phyloP scores from a whole-genome alignment of 1,284 basidiomycete species.

The Wallemia hederae region DNA sequence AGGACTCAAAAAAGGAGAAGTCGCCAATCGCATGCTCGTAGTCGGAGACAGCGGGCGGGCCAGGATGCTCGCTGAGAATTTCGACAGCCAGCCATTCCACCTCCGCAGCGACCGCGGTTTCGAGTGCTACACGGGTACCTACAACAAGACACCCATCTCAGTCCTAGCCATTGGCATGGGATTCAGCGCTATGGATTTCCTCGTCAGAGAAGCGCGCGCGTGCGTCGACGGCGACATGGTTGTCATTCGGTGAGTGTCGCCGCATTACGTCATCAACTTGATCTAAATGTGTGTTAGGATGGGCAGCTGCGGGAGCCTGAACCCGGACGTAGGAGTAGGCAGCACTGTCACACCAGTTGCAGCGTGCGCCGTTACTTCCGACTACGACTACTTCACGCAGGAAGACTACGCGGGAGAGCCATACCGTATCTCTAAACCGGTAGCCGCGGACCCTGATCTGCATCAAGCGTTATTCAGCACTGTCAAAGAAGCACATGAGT shows the following conservation, averaged over 20 bases:
- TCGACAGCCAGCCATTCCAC: neutral
- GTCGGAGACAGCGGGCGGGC: neutral
- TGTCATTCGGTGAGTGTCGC: constrained; percentile 30
- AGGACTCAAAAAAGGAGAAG: neutral
- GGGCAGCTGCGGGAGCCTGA: constrained; percentile 47
- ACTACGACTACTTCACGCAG: constrained; percentile 29
- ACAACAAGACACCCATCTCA: neutral
- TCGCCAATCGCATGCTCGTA: neutral
- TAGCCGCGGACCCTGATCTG: constrained; percentile 28
- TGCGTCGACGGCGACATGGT: constrained; percentile 44
- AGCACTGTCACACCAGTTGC: constrained; percentile 38
- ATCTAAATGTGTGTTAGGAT: constrained; percentile 20
- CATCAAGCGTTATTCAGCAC: constrained; percentile 12
- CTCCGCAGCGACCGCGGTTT: neutral
- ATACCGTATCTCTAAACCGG: constrained; percentile 39
- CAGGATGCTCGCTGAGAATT: neutral
- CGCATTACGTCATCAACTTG: constrained; percentile 4
- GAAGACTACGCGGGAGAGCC: constrained; percentile 16
- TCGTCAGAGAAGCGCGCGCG: constrained; percentile 49
- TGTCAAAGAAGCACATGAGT: constrained; percentile 15
- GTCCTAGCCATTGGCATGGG: neutral
- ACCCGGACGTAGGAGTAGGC: constrained; percentile 32
- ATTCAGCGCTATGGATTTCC: constrained; percentile 33
- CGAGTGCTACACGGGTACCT: neutral
- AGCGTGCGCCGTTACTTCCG: constrained; percentile 35